Conservation (phyloP, 768 basidiomycete genomes). For the Wakefieldia striispora region DNA sequence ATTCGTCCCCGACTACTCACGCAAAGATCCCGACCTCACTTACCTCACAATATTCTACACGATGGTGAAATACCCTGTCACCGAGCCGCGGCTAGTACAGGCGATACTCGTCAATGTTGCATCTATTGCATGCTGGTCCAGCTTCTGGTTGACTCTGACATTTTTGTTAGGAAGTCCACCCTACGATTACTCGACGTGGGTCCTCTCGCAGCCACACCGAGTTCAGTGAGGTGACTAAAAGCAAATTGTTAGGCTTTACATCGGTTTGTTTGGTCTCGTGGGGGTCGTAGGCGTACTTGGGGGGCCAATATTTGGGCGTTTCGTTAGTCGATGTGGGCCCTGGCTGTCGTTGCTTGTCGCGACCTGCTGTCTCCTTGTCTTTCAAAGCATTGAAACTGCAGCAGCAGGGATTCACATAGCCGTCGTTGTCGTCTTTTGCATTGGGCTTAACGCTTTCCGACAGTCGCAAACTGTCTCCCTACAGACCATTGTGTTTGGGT, state of each 20-base stretch:
- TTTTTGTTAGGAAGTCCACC: slow-evolving; percentile 41
- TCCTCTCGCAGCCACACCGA: neutral
- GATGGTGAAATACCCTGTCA: slow-evolving; percentile 40
- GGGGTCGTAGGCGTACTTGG: slow-evolving; percentile 37
- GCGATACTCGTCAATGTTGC: slow-evolving; percentile 20
- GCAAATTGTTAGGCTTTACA: slow-evolving; percentile 20
- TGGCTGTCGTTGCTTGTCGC: slow-evolving; percentile 41
- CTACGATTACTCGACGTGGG: slow-evolving; percentile 36
- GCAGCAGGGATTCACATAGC: slow-evolving; percentile 38
- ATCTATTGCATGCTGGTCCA: slow-evolving; percentile 28
- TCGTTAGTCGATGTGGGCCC: slow-evolving; percentile 32
- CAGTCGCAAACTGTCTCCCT: slow-evolving; percentile 39
- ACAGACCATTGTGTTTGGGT: slow-evolving; percentile 23
- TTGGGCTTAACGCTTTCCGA: slow-evolving; percentile 37
- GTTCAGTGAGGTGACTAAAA: neutral
- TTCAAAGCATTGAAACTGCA: slow-evolving; percentile 34
- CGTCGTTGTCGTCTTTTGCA: slow-evolving; percentile 36
- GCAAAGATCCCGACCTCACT: slow-evolving; percentile 34
- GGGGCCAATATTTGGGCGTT: slow-evolving; percentile 20
- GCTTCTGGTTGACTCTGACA: slow-evolving; percentile 40
- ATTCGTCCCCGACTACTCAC: slow-evolving; percentile 41
- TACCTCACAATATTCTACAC: slow-evolving; percentile 35
- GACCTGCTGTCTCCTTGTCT: slow-evolving; percentile 25
- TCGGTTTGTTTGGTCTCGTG: slow-evolving; percentile 49
- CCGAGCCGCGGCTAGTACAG: slow-evolving; percentile 41